A percentile compares a stretch with the other conserved stretches of the same genome.
phyloP scores from a whole-genome alignment of 139 green algal genomes.

The Raphidocelis subcapitata region DNA sequence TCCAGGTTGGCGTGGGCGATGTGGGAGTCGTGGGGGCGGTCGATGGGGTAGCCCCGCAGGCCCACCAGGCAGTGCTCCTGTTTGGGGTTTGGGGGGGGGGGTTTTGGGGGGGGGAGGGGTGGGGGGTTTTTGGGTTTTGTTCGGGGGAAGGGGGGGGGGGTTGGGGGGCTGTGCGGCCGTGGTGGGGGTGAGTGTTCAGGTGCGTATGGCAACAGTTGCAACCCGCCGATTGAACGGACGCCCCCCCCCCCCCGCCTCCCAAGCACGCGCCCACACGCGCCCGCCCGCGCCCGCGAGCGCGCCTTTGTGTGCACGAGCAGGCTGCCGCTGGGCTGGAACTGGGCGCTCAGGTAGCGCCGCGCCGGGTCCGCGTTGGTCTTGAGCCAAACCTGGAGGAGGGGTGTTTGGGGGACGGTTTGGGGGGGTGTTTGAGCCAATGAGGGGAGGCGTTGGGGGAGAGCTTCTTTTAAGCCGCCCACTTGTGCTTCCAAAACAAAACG shows the following conservation, averaged over 20 bases:
- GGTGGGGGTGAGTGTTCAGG: not conserved
- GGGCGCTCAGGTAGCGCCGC: slow-evolving; percentile 37
- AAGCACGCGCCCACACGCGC: not conserved
- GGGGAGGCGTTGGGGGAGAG: not conserved
- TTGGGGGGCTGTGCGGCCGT: no score
- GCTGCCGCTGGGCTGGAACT: slow-evolving; percentile 59
- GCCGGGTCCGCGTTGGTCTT: slow-evolving; percentile 67
- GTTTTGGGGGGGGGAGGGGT: no score
- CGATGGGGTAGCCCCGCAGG: slow-evolving; percentile 68
- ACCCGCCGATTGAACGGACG: no score
- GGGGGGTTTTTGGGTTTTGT: no score
- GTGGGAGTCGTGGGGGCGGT: slow-evolving; percentile 67
- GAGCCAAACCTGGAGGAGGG: slow-evolving; percentile 45
- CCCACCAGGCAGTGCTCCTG: slow-evolving; percentile 90
- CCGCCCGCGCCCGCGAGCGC: no score
- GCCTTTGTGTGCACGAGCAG: slow-evolving; percentile 84
- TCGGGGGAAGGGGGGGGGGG: no score
- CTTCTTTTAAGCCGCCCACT: no score
- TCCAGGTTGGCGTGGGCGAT: slow-evolving; percentile 83
- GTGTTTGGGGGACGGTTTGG: not conserved
- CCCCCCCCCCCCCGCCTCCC: not conserved
- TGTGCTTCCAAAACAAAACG: no score
- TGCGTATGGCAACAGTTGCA: not conserved
- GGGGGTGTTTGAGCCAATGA: not conserved
- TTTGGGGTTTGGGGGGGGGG: no score